These are phyloP conservation scores for Boletus hoseneyae DNA, from an alignment of 1,284 basidiomycete genomes.

Conservation along the genomic window DNA sequence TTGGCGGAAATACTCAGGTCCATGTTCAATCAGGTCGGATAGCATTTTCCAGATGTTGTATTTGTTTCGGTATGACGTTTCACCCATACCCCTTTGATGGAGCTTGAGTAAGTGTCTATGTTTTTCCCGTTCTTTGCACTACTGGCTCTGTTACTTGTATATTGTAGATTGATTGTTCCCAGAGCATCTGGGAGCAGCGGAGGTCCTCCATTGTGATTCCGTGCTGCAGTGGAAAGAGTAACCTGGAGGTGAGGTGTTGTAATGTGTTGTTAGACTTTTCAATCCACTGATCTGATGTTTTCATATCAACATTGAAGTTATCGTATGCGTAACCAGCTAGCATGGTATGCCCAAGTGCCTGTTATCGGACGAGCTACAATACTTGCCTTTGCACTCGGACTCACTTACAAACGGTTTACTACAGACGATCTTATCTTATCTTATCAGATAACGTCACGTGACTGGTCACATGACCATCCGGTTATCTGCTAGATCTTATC, in stretches of 20 bases:
- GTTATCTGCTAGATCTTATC: too few relatives aligned
- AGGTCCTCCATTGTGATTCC: not conserved
- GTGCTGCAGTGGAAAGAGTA: constrained; percentile 4
- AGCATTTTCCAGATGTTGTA: constrained; percentile 3
- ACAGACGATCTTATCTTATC: too few relatives aligned
- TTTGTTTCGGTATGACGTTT: not conserved
- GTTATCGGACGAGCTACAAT: too few relatives aligned
- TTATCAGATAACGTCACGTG: too few relatives aligned
- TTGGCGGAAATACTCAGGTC: not conserved
- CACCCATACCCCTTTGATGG: not conserved
- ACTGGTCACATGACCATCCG: too few relatives aligned
- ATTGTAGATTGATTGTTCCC: not conserved
- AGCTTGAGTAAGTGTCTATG: not conserved
- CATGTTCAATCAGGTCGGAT: not conserved
- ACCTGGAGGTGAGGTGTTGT: not conserved
- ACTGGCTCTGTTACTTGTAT: not conserved
- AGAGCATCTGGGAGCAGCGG: not conserved
- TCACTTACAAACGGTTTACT: too few relatives aligned
- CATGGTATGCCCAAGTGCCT: not conserved
- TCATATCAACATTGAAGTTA: constrained; percentile 5
- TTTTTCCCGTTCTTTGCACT: not conserved
- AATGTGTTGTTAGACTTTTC: not conserved
- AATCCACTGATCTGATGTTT: not conserved
- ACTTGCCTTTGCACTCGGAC: too few relatives aligned
- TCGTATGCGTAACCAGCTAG: constrained; percentile 2